These are phyloP conservation scores for Boletus rubroflammeus DNA, from an alignment of 768 basidiomycete species.

Conservation along the genomic window DNA sequence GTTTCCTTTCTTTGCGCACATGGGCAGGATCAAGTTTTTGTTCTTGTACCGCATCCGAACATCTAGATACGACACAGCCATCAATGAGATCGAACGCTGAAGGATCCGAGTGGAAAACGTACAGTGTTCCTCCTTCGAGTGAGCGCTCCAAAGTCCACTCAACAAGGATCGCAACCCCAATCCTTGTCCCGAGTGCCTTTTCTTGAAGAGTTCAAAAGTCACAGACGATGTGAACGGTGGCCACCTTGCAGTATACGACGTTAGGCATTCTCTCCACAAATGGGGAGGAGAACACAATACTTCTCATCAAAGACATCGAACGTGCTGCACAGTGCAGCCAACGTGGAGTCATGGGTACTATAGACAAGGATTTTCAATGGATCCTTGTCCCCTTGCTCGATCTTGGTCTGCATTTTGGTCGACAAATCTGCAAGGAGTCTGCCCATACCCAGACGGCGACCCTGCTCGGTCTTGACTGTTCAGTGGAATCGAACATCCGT, in stretches of 20 bases:
- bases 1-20: conserved; percentile 62
- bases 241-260: conserved; percentile 44
- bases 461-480: conserved; percentile 70
- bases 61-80: conserved; percentile 32
- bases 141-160: conserved; percentile 35
- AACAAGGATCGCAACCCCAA: conserved; percentile 40
- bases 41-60: conserved; percentile 80
- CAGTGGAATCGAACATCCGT: conserved; percentile 9
- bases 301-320: conserved; percentile 71
- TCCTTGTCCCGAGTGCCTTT: conserved; percentile 10
- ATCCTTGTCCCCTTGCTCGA: conserved; percentile 40
- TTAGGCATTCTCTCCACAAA: neutral
- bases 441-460: conserved; percentile 74
- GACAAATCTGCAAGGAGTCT: conserved; percentile 62
- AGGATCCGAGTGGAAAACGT: conserved; percentile 10
- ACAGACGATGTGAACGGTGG: conserved; percentile 72
- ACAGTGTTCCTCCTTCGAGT: conserved; percentile 42
- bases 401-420: conserved; percentile 60
- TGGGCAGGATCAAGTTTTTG: conserved; percentile 55
- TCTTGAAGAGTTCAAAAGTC: conserved; percentile 70
- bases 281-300: conserved; percentile 35
- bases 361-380: conserved; percentile 65
- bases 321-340: conserved; percentile 61
- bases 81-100: neutral
- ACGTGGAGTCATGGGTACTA: conserved; percentile 67